These are phyloP conservation scores for Calonectria ilicicola DNA, from an alignment of 2,329 filamentous ascomycete genomes.

Conservation along the genomic window DNA sequence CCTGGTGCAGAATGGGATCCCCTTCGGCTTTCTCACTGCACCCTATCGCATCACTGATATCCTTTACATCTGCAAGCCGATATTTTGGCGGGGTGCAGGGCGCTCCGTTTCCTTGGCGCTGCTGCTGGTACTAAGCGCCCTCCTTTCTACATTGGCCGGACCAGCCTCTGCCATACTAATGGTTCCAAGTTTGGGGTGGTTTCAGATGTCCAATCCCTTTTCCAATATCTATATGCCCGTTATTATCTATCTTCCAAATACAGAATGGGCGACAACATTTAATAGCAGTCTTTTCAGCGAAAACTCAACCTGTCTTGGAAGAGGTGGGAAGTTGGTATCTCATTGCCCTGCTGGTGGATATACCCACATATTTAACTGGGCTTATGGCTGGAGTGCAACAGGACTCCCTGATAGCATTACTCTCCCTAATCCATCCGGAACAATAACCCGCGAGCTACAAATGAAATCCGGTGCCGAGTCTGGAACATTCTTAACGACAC, in stretches of 20 bases:
- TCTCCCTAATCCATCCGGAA: neutral
- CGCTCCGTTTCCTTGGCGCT: neutral
- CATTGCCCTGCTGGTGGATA: neutral
- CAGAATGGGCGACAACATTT: neutral
- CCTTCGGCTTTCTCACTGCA: neutral
- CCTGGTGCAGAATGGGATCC: neutral
- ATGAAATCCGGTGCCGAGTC: neutral
- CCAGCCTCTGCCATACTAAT: constrained; percentile 14
- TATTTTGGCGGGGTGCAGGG: neutral
- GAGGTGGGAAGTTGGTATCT: neutral
- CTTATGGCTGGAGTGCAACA: neutral
- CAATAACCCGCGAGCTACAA: neutral
- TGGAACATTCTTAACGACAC: neutral
- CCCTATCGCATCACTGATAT: neutral
- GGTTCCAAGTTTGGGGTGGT: constrained; percentile 6
- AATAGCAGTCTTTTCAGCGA: neutral
- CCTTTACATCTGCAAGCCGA: neutral
- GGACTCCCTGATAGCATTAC: neutral
- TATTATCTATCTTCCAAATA: neutral
- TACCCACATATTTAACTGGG: neutral
- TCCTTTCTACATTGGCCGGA: constrained; percentile 1
- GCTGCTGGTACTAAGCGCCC: neutral
- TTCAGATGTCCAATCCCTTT: neutral
- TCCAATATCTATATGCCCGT: neutral
- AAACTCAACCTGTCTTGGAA: neutral